phyloP scores from a whole-genome alignment of 2,329 filamentous ascomycete genomes.

The Hymenoscyphus salicellus region DNA sequence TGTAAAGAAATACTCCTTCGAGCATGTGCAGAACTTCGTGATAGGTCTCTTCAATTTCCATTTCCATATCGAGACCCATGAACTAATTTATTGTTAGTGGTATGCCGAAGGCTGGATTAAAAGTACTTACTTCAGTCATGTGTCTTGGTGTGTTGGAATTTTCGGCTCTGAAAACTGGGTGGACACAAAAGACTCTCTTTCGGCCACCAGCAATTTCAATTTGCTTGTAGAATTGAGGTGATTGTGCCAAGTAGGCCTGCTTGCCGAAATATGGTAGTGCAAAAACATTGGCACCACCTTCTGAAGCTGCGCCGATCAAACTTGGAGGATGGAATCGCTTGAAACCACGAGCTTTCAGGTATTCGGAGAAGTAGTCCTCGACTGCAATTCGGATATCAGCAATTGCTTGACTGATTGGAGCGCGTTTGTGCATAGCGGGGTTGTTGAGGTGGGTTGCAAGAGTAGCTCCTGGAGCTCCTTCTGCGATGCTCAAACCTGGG shows the following conservation, averaged over 20 bases:
- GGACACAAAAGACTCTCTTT: constrained; percentile 74
- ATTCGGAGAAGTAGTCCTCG: constrained; percentile 68
- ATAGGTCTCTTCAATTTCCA: constrained; percentile 80
- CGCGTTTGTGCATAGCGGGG: constrained; percentile 86
- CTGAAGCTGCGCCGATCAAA: constrained; percentile 83
- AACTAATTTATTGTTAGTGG: constrained; percentile 48
- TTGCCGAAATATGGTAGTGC: constrained; percentile 84
- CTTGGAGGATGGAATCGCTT: constrained; percentile 86
- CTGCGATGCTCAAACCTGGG: constrained; percentile 40
- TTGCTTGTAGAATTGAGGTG: constrained; percentile 85
- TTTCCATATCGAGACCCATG: constrained; percentile 84
- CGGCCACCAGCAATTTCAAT: constrained; percentile 77
- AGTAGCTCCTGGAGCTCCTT: constrained; percentile 63
- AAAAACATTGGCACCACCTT: constrained; percentile 92
- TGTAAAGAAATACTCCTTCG: constrained; percentile 71
- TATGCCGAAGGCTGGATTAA: neutral
- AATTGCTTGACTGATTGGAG: constrained; percentile 85
- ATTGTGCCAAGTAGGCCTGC: constrained; percentile 75
- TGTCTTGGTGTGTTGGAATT: constrained; percentile 81
- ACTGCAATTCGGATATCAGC: constrained; percentile 48
- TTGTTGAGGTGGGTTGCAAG: constrained; percentile 68
- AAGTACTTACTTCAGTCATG: constrained; percentile 64
- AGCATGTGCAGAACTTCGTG: constrained; percentile 70
- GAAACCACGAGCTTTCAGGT: constrained; percentile 72
- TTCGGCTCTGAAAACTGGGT: constrained; percentile 82